A percentile compares a stretch with the other conserved stretches of the same genome.
phyloP scores from a whole-genome alignment of 129 eudicot species.

The Ambrosia artemisiifolia region DNA sequence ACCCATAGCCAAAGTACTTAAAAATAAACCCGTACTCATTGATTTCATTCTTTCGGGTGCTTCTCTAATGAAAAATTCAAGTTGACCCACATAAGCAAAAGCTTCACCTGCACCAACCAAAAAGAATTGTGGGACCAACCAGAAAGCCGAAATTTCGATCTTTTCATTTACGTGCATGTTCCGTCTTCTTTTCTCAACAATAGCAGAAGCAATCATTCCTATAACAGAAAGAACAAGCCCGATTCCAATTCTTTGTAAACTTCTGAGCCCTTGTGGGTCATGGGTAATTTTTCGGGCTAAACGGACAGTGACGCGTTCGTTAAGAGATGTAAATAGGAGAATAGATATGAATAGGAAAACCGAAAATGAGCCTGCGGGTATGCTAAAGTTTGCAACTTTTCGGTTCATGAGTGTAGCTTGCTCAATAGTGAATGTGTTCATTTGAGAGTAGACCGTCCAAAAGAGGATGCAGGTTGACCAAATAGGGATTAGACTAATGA shows the following conservation, averaged over 20 bases:
- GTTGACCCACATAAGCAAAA: constrained; percentile 94
- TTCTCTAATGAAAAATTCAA: constrained; percentile 91
- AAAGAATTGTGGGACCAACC: constrained; percentile 93
- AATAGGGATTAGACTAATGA: constrained; percentile 74
- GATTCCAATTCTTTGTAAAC: constrained; percentile 78
- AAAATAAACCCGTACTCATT: constrained; percentile 90
- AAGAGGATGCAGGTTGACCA: constrained; percentile 96
- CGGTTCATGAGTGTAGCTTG: constrained; percentile 95
- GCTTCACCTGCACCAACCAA: constrained; percentile 97
- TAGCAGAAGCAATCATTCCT: constrained; percentile 77
- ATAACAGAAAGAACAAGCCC: constrained; percentile 65
- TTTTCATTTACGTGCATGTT: constrained; percentile 22
- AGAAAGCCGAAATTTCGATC: constrained; percentile 57
- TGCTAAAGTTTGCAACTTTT: constrained; percentile 46
- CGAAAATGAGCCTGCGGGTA: constrained; percentile 90
- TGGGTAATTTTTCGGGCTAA: constrained; percentile 68
- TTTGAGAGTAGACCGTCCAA: constrained; percentile 98
- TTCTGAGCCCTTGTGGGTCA: constrained; percentile 56
- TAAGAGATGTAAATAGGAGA: constrained; percentile 83
- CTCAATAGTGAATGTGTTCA: constrained; percentile 95
- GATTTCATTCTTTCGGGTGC: constrained; percentile 99
- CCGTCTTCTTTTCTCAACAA: constrained; percentile 63
- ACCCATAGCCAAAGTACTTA: constrained; percentile 84
- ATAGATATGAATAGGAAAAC: constrained; percentile 78
- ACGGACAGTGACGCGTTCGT: constrained; percentile 66